Percentiles rank a stretch among this genome's conserved stretches.
phyloP scores from a whole-genome alignment of 768 basidiomycete genomes.

The Plicaturopsis crispa region DNA sequence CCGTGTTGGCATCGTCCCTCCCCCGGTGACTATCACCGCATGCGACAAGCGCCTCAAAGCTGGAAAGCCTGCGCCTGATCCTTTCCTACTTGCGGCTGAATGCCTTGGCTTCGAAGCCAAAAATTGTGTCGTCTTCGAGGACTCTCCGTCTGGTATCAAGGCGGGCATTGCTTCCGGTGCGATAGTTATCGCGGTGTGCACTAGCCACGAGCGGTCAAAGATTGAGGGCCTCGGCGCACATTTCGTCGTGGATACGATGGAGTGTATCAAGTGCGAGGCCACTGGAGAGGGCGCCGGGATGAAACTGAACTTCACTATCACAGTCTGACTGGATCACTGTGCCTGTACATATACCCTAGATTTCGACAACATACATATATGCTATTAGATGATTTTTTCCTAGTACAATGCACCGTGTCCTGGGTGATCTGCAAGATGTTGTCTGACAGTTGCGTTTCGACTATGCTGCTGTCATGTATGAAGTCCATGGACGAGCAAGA shows the following conservation, averaged over 20 bases:
- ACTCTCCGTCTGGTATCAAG: conserved; percentile 58
- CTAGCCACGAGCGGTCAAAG: conserved; percentile 53
- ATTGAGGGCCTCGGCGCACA: conserved; percentile 51
- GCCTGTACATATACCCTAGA: too few relatives aligned
- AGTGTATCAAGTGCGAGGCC: conserved; percentile 32
- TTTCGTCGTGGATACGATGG: conserved; percentile 48
- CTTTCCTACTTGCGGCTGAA: conserved; percentile 54
- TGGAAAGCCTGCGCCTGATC: conserved; percentile 57
- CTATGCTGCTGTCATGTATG: too few relatives aligned
- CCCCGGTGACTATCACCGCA: conserved; percentile 65
- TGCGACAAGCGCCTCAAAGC: conserved; percentile 68
- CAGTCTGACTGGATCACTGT: too few relatives aligned
- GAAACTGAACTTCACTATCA: conserved; percentile 21
- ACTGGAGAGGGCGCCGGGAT: conserved; percentile 12
- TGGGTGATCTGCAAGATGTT: too few relatives aligned
- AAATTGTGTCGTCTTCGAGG: conserved; percentile 71
- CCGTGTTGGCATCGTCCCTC: conserved; percentile 62
- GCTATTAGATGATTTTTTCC: too few relatives aligned
- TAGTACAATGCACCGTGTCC: too few relatives aligned
- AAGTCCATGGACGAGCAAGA: too few relatives aligned
- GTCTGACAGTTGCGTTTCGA: too few relatives aligned
- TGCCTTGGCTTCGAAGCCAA: conserved; percentile 48
- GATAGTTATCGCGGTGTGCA: conserved; percentile 70
- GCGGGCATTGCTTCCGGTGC: conserved; percentile 70
- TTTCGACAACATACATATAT: too few relatives aligned